Evolutionary conservation across 163 green algal genomes (phyloP), one percentile per base, ranked within the genome.

Genomic region (Scenedesmus sp.): DNA sequence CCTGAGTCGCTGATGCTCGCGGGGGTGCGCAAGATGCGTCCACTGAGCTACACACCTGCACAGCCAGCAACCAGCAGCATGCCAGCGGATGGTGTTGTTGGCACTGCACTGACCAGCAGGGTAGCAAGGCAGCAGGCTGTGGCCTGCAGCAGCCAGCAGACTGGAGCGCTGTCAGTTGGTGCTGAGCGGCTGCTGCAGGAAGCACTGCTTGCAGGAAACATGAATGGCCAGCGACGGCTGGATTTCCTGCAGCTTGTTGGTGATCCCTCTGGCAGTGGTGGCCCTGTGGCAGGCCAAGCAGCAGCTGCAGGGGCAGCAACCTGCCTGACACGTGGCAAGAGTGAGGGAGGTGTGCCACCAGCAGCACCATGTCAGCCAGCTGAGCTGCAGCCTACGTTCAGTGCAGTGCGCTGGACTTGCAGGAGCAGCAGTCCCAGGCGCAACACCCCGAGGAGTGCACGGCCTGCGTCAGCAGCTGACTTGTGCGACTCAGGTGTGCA

Each of bases 161-260:
- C 70, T 5, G 70, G 12, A 52, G 70, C 23, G 55, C 82, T 86
- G 82, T 66, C 82, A 16, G 15, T 26, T 66, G 82, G 54, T 66
- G 54, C 82, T 86, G 82, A 67, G 82, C 56, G 82, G 82, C 18
- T 86, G 52, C 82, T 66, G 55, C 82, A 46, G 15, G 82, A 86
- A 46, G 46, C 5, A 55, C 82, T 67, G 82, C 52, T 86, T 57
- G 57, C 70, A 79, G 70, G 23, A 79, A 23, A 79, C 23, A 3
- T 52, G 23, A 79, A 79, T 4, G 10, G 4, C 23, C 6, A 13
- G 23, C 70, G 66, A 13, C 23, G 12, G 66, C 66, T 52, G 70
- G 70, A 23, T 52, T 79, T 79, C 23, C 70, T 79, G 5, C 70
- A 79, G 70, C 23, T 79, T 23, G 23, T 79, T 79, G 70, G 70